A percentile compares a stretch with the other conserved stretches of the same genome.
Conservation (phyloP, 2,329 filamentous ascomycete species). For the Botrytis tulipae region DNA sequence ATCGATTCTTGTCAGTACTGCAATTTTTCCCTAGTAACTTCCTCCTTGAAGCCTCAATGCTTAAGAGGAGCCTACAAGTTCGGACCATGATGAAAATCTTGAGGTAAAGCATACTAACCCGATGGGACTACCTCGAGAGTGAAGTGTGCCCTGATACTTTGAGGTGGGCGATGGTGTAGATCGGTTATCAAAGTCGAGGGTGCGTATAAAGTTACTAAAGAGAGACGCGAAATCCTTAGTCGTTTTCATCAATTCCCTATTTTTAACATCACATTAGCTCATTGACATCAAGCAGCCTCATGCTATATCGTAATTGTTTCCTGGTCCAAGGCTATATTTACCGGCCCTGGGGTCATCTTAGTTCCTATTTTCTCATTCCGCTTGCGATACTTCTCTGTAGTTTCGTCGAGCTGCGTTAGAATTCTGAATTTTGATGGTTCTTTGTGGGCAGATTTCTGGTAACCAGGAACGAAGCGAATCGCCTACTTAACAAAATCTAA, state of each 20-base stretch:
- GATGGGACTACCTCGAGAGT: neutral
- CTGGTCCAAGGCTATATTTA: neutral
- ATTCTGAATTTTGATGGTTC: neutral
- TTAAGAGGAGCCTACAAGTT: no score
- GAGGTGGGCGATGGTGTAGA: neutral
- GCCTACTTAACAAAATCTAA: neutral
- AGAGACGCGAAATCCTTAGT: neutral
- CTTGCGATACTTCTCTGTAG: neutral
- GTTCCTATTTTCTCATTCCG: neutral
- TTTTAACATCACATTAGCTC: neutral
- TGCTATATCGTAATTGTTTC: neutral
- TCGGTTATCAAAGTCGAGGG: neutral
- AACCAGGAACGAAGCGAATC: neutral
- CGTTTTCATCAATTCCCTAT: neutral
- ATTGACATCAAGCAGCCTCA: neutral
- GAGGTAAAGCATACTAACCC: neutral
- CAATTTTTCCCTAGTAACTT: no score
- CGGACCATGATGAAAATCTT: no score
- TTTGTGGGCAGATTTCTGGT: neutral
- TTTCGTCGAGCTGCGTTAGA: neutral
- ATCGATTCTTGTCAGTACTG: no score
- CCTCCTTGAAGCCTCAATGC: no score
- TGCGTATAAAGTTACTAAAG: neutral
- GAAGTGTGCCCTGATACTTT: neutral
- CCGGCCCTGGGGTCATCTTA: neutral